Conservation (phyloP, 2,329 filamentous ascomycete genomes). For the Xylaria sp. region DNA sequence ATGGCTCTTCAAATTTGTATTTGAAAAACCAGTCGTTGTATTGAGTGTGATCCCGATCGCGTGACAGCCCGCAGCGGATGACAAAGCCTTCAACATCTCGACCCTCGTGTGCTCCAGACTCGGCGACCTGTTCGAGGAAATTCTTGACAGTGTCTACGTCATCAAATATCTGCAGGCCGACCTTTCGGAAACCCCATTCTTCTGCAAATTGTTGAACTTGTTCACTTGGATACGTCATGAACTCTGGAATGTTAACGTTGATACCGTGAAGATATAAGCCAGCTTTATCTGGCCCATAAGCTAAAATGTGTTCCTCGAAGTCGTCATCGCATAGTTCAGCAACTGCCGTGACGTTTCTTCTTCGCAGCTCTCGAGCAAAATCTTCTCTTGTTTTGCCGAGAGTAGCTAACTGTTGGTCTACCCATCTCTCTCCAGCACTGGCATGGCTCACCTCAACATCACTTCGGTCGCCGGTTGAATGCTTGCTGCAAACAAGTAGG, state of each 20-base stretch:
- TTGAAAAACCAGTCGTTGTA: constrained; percentile 99
- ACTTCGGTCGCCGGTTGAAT: constrained; percentile 85
- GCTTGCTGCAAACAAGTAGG: constrained; percentile 97
- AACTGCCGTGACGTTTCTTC: constrained; percentile 91
- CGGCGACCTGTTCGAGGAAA: constrained; percentile 86
- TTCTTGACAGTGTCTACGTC: constrained; percentile 77
- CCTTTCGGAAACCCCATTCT: constrained; percentile 93
- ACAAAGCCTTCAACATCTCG: constrained; percentile 98
- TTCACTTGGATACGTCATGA: constrained; percentile 83
- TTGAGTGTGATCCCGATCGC: constrained; percentile 60
- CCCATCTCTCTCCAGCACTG: constrained; percentile 81
- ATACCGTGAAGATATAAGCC: constrained; percentile 96
- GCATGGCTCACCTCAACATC: constrained; percentile 84
- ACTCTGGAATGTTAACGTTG: constrained; percentile 94
- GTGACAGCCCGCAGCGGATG: constrained; percentile 81
- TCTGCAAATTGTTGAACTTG: constrained; percentile 92
- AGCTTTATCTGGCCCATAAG: constrained; percentile 83
- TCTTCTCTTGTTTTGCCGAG: constrained; percentile 84
- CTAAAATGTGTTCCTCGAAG: constrained; percentile 97
- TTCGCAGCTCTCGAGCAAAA: constrained; percentile 78
- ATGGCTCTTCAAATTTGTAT: constrained; percentile 99
- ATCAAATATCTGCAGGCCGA: constrained; percentile 81
- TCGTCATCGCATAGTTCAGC: constrained; percentile 95
- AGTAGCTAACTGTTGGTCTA: constrained; percentile 80
- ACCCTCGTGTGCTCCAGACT: constrained; percentile 89